Evolutionary conservation across 192 early-diverging fungal species (phyloP).

Genomic region (Obelidium mucronatum): DNA sequence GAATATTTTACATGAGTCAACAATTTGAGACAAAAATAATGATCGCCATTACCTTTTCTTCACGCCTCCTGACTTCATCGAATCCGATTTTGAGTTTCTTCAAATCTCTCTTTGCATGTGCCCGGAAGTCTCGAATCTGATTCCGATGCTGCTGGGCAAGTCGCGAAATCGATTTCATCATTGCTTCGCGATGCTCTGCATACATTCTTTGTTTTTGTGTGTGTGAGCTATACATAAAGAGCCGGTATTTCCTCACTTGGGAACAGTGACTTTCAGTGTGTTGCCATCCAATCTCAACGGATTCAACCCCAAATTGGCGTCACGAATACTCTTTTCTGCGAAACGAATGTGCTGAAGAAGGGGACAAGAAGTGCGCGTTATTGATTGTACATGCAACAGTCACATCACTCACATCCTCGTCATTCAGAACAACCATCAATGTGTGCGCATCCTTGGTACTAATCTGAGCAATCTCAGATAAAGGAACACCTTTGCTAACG

Average conservation of each 20-base stretch:
- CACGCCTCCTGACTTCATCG: slow-evolving; percentile 21
- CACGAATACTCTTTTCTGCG: slow-evolving; percentile 80
- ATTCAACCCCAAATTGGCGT: slow-evolving; percentile 77
- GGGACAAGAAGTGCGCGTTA: too few species aligned
- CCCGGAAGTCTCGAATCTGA: slow-evolving; percentile 24
- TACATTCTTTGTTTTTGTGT: slow-evolving; percentile 1
- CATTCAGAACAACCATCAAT: slow-evolving; percentile 79
- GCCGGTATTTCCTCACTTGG: slow-evolving; percentile 60
- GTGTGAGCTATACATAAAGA: too few species aligned
- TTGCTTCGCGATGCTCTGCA: slow-evolving; percentile 12
- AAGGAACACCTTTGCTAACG: slow-evolving; percentile 32
- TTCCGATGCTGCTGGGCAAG: slow-evolving; percentile 16
- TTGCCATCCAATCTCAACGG: slow-evolving; percentile 72
- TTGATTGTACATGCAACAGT: neutral
- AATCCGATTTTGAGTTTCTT: slow-evolving; percentile 23
- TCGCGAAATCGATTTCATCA: slow-evolving; percentile 26
- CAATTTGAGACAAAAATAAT: too few species aligned
- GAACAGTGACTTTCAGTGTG: slow-evolving; percentile 76
- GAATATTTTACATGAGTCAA: too few species aligned
- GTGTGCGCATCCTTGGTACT: slow-evolving; percentile 83
- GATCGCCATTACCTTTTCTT: too few species aligned
- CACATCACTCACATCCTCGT: slow-evolving; percentile 63
- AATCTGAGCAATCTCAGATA: slow-evolving; percentile 78
- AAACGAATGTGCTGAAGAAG: slow-evolving; percentile 55
- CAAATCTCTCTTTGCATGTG: slow-evolving; percentile 2